Percentiles rank a stretch among this genome's conserved stretches.
phyloP scores from a whole-genome alignment of 2,329 filamentous ascomycete species.

The Chaetomium globosum region DNA sequence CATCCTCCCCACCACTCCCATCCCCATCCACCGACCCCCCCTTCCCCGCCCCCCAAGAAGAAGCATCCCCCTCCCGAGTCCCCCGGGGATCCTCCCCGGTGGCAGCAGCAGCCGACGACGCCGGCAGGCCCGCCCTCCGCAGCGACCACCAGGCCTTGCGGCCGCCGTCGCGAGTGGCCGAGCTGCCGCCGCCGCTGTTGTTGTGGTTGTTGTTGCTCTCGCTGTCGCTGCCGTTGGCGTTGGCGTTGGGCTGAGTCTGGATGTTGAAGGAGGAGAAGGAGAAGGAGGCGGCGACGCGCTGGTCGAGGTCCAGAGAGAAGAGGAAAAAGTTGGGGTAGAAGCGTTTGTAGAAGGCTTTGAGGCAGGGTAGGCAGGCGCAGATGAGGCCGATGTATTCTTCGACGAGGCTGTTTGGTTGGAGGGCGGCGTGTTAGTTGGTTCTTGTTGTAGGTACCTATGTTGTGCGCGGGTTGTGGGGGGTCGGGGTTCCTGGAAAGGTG shows the following conservation, averaged over 20 bases:
- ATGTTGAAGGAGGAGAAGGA: not conserved
- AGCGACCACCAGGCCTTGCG: conserved; percentile 6
- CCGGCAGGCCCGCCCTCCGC: not conserved
- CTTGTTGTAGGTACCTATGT: not conserved
- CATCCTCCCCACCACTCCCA: not conserved
- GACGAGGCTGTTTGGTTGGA: conserved; percentile 19
- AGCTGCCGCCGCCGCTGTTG: too few species aligned
- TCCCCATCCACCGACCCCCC: not conserved
- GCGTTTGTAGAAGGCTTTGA: conserved; percentile 24
- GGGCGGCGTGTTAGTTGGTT: not conserved
- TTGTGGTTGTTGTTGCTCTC: too few species aligned
- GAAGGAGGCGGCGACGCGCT: conserved; percentile 16
- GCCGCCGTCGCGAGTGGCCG: not conserved
- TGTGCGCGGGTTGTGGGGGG: not conserved
- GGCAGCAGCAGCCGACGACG: not conserved
- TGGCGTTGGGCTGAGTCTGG: not conserved
- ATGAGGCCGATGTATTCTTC: conserved; percentile 25
- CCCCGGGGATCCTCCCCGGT: not conserved
- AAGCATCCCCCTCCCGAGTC: not conserved
- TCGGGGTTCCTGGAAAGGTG: not conserved
- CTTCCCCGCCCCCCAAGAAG: not conserved
- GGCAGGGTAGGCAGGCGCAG: conserved; percentile 28
- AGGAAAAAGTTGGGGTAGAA: conserved; percentile 25
- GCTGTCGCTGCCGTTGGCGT: not conserved
- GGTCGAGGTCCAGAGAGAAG: conserved; percentile 16